Percentiles rank a stretch among this genome's conserved stretches.
Evolutionary conservation across 179 eudicot species (phyloP).

Genomic region (Heliamphora pulchella): DNA sequence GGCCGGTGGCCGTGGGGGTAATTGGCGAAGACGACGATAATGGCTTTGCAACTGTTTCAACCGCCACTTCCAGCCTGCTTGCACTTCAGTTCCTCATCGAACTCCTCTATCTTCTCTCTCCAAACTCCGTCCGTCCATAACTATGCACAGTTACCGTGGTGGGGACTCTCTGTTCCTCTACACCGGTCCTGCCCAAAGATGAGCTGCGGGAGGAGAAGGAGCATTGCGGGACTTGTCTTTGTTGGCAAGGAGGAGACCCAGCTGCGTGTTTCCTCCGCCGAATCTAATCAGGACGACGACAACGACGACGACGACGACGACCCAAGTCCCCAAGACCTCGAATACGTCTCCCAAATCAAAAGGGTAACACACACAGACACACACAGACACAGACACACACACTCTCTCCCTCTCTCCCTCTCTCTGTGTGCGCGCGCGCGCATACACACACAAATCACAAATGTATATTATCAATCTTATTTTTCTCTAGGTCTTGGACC

Average conservation of each 20-base stretch:
- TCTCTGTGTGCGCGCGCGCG: neutral
- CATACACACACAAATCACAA: neutral
- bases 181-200: slow-evolving; percentile 1
- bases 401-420: neutral
- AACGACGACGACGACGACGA: slow-evolving; percentile 25
- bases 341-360: slow-evolving; percentile 54
- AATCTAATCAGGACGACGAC: slow-evolving; percentile 19
- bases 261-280: slow-evolving; percentile 16
- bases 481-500: slow-evolving; percentile 66
- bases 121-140: slow-evolving; percentile 7
- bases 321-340: slow-evolving; percentile 62
- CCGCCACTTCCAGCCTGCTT: slow-evolving; percentile 16
- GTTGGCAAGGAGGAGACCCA: slow-evolving; percentile 30
- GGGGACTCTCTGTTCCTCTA: slow-evolving; percentile 9
- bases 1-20: neutral
- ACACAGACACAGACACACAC: no score
- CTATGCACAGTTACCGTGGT: neutral
- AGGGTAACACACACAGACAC: slow-evolving; percentile 25
- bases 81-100: slow-evolving; percentile 6
- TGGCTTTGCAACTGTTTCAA: slow-evolving; percentile 16
- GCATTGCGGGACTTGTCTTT: slow-evolving; percentile 19
- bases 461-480: neutral
- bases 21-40: neutral
- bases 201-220: slow-evolving; percentile 19
- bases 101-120: slow-evolving; percentile 12